Evolutionary conservation across 2,329 filamentous ascomycete genomes (phyloP), one percentile per base, ranked within the genome.

Genomic region (Aspergillus ochraceoroseus): DNA sequence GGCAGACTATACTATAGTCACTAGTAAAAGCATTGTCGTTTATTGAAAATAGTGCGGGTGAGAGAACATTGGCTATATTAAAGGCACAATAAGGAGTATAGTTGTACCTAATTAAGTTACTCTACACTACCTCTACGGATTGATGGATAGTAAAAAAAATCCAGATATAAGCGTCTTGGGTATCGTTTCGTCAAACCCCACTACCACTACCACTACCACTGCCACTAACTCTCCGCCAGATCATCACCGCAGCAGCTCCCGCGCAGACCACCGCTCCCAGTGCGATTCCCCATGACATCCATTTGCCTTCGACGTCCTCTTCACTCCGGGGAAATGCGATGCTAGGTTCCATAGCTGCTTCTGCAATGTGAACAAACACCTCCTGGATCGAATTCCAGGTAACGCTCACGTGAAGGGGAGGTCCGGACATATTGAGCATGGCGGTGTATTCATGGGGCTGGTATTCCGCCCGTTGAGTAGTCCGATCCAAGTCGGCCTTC

Each of bases 401-500:
- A 19, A 92, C 88, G 58, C 87, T 95, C 38, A 95, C 92, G 67
- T 98, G 94, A 27, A 96, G 71, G 4, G 92, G 92, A 2, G 89
- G 66, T 7, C 67, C 82, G 40, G 85, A 82, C 85, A 96, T 94
- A 61, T 86, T 89, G 53, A 94, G 71, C 25, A 77, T 75, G 35
- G 83, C 80, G 0, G 89, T 94, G 66, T 95, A 95, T 49, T 88
- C 83, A 60, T 98, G 92, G 1, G 92, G 92, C 64, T 95, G 90
- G 48, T 83, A 70, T 63, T 95, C 87, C 45, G 85, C 85, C 44
- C 92, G 79, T 67, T 98, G 92, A n/a, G 88, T 95, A 3, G 90
- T 94, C 64, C 95, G 94, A 64, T 98, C 92, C 52, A 85, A 80
- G 64, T 98, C 92, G 2, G 92, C 92, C 66, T 98, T 98, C 44